A percentile compares a stretch with the other conserved stretches of the same genome.
These are phyloP conservation scores for Linnemannia schmuckeri DNA, from an alignment of 192 early-diverging fungal species.

Conservation along the genomic window DNA sequence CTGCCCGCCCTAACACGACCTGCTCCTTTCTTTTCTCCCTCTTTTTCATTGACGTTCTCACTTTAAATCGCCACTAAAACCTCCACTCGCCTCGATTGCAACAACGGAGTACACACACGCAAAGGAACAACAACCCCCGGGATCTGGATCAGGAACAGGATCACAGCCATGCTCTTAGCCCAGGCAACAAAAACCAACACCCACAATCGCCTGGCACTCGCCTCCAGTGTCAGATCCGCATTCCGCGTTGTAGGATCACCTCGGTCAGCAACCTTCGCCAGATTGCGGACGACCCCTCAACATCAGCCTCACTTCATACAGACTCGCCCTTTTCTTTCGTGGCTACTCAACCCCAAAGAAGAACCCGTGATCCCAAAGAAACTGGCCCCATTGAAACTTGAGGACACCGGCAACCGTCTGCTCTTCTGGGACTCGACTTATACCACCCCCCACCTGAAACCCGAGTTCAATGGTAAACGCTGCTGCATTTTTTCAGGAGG, in stretches of 20 bases:
- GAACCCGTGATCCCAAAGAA: constrained; percentile 31
- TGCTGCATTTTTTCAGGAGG: not conserved
- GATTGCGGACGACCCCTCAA: not conserved
- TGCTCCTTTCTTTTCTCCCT: not conserved
- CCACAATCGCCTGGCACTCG: constrained; percentile 1
- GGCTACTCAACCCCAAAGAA: constrained; percentile 54
- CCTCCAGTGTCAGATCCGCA: not conserved
- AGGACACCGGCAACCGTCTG: constrained; percentile 24
- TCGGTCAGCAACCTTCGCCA: not conserved
- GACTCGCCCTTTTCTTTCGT: constrained; percentile 34
- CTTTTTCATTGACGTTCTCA: not conserved
- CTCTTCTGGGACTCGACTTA: constrained; percentile 54
- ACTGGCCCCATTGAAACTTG: constrained; percentile 31
- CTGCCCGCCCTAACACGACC: not conserved
- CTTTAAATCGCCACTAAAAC: not conserved
- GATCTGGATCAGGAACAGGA: not conserved
- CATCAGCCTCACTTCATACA: constrained; percentile 5
- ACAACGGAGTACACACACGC: not conserved
- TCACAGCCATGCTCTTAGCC: constrained; percentile 16
- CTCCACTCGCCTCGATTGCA: not conserved
- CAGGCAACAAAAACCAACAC: constrained; percentile 2
- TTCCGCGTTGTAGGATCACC: not conserved
- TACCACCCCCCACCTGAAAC: constrained; percentile 37
- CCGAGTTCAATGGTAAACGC: constrained; percentile 49
- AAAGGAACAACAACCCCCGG: not conserved